Evolutionary conservation across 2,329 filamentous ascomycete genomes (phyloP).

Genomic region (Graphilbum fragrans): DNA sequence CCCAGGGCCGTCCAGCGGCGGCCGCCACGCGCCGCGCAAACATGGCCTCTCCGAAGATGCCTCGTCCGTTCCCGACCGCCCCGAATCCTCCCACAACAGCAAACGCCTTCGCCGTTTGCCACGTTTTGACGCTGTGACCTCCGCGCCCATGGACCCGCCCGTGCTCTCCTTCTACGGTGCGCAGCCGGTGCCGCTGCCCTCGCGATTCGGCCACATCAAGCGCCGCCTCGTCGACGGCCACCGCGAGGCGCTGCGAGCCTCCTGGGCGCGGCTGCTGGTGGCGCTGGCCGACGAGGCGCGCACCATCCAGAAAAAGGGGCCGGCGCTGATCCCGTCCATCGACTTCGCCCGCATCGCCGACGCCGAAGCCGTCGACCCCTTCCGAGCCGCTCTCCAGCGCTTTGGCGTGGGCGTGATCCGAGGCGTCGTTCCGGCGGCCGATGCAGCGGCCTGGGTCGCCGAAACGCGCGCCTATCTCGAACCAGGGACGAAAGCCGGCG

Average conservation of each 20-base stretch:
- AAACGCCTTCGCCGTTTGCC: background rate
- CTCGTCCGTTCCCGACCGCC: background rate
- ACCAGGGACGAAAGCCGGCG: too few species aligned
- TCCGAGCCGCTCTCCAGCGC: constrained; percentile 44
- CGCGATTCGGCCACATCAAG: constrained; percentile 45
- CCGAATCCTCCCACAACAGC: constrained; percentile 1
- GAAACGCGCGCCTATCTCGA: constrained; percentile 48
- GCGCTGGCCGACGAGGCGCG: constrained; percentile 36
- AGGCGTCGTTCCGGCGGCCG: constrained; percentile 44
- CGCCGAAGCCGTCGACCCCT: constrained; percentile 35
- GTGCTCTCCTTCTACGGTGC: constrained; percentile 45
- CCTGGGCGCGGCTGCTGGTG: constrained; percentile 40
- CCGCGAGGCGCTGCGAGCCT: constrained; percentile 40
- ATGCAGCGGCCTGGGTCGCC: constrained; percentile 45
- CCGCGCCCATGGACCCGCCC: constrained; percentile 29
- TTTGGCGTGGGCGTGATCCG: constrained; percentile 55
- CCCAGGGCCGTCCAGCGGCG: too few species aligned
- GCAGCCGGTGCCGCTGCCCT: constrained; percentile 44
- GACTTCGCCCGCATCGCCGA: constrained; percentile 38
- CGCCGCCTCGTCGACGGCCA: constrained; percentile 39
- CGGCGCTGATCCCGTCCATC: constrained; percentile 42
- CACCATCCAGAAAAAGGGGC: constrained; percentile 25
- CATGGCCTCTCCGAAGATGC: background rate
- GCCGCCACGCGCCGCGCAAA: too few species aligned
- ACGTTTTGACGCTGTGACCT: background rate